Evolutionary conservation across 2,329 filamentous ascomycete genomes (phyloP).

Genomic region (Calonectria honghensis): DNA sequence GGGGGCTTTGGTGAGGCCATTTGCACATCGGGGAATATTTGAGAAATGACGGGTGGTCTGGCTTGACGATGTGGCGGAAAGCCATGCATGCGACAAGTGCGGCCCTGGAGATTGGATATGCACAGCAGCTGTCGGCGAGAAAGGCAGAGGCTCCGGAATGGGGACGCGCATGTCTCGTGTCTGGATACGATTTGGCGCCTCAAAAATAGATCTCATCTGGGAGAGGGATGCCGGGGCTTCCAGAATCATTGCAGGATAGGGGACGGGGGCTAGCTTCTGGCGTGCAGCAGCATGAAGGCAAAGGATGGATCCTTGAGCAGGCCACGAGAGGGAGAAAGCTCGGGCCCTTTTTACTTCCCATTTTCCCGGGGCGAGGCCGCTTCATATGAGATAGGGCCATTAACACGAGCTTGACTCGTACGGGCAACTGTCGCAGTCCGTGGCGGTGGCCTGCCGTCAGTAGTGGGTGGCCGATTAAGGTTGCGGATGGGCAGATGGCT

Average conservation of each 20-base stretch:
- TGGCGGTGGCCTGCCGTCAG: conserved; percentile 9
- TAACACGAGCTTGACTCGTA: conserved; percentile 19
- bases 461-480: not conserved
- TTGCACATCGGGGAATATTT: conserved; percentile 22
- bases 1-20: conserved; percentile 36
- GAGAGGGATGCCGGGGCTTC: conserved; percentile 4
- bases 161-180: conserved; percentile 8
- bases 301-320: conserved; percentile 17
- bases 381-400: not conserved
- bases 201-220: conserved; percentile 9
- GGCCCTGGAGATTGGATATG: conserved; percentile 24
- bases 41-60: conserved; percentile 15
- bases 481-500: not conserved
- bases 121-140: conserved; percentile 3
- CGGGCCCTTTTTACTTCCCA: conserved; percentile 1
- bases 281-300: conserved; percentile 18
- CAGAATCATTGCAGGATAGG: conserved; percentile 14
- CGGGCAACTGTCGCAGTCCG: not conserved
- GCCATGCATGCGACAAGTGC: conserved; percentile 24
- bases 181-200: conserved; percentile 27
- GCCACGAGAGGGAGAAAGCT: conserved; percentile 1
- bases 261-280: not conserved
- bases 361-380: not conserved
- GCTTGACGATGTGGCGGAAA: conserved; percentile 29
- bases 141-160: not conserved